phyloP scores from a whole-genome alignment of 225 moss, liverwort and hornwort species.

The Polytrichum commune region DNA sequence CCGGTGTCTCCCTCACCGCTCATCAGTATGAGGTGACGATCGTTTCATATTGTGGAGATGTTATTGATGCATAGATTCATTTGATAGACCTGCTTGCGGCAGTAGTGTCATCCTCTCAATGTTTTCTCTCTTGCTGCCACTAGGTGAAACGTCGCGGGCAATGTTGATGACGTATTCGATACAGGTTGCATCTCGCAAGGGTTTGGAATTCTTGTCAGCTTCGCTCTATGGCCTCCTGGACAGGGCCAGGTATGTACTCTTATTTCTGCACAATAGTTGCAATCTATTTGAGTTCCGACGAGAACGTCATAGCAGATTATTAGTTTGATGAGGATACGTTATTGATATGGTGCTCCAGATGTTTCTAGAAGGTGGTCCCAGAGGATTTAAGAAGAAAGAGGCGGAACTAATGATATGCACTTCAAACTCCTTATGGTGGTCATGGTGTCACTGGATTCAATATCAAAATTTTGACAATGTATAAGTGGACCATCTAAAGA shows the following conservation, averaged over 20 bases:
- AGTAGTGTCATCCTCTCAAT: background rate
- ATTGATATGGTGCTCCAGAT: background rate
- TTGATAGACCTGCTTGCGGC: background rate
- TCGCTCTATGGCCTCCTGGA: too few species aligned
- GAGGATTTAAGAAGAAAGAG: background rate
- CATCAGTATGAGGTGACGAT: too few species aligned
- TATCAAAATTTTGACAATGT: too few species aligned
- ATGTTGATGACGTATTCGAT: background rate
- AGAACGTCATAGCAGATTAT: too few species aligned
- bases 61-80: background rate
- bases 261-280: background rate
- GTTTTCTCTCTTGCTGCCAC: too few species aligned
- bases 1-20: too few species aligned
- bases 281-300: too few species aligned
- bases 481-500: background rate
- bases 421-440: too few species aligned
- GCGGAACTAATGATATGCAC: background rate
- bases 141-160: background rate
- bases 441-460: too few species aligned
- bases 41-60: too few species aligned
- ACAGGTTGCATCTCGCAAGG: background rate
- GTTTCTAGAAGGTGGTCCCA: too few species aligned
- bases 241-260: too few species aligned
- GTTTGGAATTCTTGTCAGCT: background rate
- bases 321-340: background rate